phyloP scores from a whole-genome alignment of 2,329 filamentous ascomycete genomes.

The Neonectria faginata region DNA sequence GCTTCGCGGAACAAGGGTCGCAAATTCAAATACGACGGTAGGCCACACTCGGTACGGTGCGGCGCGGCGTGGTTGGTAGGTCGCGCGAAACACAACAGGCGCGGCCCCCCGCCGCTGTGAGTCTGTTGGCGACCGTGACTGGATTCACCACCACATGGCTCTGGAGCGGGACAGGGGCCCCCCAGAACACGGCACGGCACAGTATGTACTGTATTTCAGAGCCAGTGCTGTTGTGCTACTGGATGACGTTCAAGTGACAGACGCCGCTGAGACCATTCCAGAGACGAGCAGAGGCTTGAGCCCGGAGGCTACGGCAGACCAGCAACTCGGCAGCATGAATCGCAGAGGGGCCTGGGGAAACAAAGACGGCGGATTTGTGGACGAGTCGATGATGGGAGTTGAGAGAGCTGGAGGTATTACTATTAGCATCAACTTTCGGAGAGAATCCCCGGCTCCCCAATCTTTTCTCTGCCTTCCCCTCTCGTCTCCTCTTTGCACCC shows the following conservation, averaged over 20 bases:
- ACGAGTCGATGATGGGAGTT: not conserved
- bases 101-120: not conserved
- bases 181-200: not conserved
- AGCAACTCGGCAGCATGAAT: constrained; percentile 16
- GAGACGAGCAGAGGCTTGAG: constrained; percentile 6
- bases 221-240: not conserved
- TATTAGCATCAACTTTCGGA: not conserved
- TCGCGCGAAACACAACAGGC: too few relatives aligned
- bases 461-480: not conserved
- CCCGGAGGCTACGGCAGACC: not conserved
- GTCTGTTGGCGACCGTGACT: not conserved
- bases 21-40: constrained; percentile 7
- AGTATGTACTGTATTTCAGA: not conserved
- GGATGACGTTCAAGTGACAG: constrained; percentile 2
- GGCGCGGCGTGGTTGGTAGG: not conserved
- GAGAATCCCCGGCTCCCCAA: constrained; percentile 11
- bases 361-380: not conserved
- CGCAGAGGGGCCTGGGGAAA: not conserved
- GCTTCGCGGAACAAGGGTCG: constrained; percentile 5
- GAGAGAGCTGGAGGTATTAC: not conserved
- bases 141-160: constrained; percentile 15
- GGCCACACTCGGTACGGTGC: not conserved
- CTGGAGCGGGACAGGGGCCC: constrained; percentile 3
- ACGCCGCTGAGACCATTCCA: not conserved
- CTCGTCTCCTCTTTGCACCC: not conserved